phyloP scores from a whole-genome alignment of 306 rosid species.

The Geum urbanum region DNA sequence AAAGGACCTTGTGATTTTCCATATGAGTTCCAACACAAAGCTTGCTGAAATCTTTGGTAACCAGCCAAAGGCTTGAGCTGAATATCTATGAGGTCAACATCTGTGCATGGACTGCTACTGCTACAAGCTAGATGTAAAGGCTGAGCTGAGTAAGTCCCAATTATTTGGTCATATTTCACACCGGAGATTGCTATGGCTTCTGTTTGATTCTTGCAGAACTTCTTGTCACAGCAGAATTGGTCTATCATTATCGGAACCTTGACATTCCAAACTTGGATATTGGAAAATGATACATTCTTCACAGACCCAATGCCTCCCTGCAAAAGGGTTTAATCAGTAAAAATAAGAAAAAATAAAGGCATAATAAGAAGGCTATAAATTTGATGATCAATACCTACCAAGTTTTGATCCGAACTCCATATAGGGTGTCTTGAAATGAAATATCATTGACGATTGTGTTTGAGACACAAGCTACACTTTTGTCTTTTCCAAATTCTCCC shows the following conservation, averaged over 20 bases:
- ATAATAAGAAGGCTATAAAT: no score
- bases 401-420: constrained; percentile 88
- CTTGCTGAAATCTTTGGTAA: constrained; percentile 32
- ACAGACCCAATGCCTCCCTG: constrained; percentile 94
- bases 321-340: neutral
- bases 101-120: constrained; percentile 68
- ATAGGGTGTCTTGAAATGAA: constrained; percentile 62
- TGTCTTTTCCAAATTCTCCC: constrained; percentile 80
- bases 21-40: constrained; percentile 65
- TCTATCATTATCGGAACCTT: constrained; percentile 70
- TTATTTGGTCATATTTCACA: constrained; percentile 50
- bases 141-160: constrained; percentile 56
- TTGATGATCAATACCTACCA: constrained; percentile 65
- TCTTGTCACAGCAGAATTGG: constrained; percentile 83
- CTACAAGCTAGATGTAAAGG: constrained; percentile 82
- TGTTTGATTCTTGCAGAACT: constrained; percentile 69
- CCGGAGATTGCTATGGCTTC: constrained; percentile 57
- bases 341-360: no score
- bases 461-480: constrained; percentile 77
- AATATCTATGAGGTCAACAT: constrained; percentile 57
- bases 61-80: constrained; percentile 53
- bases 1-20: constrained; percentile 68
- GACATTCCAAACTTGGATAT: constrained; percentile 63
- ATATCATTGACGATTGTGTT: constrained; percentile 60
- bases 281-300: constrained; percentile 79